Evolutionary conservation across 352 stramenopile genomes (phyloP).

Genomic region (Phytophthora europaea): DNA sequence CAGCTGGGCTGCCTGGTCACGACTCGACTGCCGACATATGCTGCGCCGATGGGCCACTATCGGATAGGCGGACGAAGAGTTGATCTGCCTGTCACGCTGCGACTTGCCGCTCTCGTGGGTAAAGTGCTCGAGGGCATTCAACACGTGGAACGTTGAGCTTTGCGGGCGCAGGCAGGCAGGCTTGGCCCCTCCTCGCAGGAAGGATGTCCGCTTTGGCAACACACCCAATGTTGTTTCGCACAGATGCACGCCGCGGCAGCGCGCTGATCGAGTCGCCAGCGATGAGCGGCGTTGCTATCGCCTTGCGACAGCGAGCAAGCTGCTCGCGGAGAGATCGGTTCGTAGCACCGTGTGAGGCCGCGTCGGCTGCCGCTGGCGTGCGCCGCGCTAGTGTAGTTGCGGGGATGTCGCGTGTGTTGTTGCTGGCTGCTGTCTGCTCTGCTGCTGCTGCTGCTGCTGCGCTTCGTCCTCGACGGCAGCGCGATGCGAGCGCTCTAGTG

Average conservation of each 20-base stretch:
- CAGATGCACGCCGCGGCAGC: conserved; percentile 19
- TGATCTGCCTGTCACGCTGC: conserved; percentile 2
- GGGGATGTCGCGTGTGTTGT: not conserved
- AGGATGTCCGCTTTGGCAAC: not conserved
- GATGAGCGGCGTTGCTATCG: conserved; percentile 8
- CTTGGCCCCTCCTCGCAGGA: not conserved
- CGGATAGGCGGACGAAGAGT: conserved; percentile 19
- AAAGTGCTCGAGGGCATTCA: not conserved
- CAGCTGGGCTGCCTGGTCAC: conserved; percentile 7
- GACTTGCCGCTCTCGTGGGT: not conserved
- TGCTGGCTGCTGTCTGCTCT: not conserved
- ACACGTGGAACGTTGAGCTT: too few species aligned
- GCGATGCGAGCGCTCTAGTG: not conserved
- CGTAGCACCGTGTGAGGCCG: not conserved
- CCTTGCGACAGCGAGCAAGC: conserved; percentile 17
- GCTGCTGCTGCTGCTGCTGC: not conserved
- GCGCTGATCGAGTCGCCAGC: conserved; percentile 10
- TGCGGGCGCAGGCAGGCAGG: not conserved
- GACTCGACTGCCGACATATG: not conserved
- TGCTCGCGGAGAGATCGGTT: not conserved
- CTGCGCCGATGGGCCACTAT: conserved; percentile 11
- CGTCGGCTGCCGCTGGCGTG: conserved; percentile 17
- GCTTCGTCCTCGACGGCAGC: not conserved
- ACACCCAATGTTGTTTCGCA: not conserved
- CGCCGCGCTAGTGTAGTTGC: not conserved